A percentile compares a stretch with the other conserved stretches of the same genome.
phyloP scores from a whole-genome alignment of 164 flowering plant species.

The Nelumbo lutea region DNA sequence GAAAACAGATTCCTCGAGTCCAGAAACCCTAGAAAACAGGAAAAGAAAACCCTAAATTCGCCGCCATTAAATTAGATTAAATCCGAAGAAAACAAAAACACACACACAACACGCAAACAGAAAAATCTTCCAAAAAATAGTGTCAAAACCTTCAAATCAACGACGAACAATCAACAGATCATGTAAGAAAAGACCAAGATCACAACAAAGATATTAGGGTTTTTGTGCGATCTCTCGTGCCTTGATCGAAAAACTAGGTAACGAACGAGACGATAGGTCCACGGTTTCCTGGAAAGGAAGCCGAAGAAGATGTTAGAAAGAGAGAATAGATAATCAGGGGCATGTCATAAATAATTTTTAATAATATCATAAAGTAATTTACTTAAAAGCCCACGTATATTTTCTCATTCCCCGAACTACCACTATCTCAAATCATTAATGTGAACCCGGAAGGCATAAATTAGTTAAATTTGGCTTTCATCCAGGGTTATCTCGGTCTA shows the following conservation, averaged over 20 bases:
- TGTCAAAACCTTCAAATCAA: not conserved
- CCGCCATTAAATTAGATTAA: not conserved
- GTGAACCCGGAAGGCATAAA: not conserved
- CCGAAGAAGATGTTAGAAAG: not conserved
- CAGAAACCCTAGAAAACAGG: not conserved
- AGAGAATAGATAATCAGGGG: not conserved
- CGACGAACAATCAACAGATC: not conserved
- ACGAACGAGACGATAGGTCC: conserved; percentile 1
- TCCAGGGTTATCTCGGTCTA: not conserved
- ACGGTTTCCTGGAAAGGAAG: not conserved
- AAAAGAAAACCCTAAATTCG: not conserved
- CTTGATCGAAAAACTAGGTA: not conserved
- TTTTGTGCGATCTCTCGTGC: not conserved
- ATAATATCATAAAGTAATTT: not conserved
- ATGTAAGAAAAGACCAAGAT: not conserved
- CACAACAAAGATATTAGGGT: not conserved
- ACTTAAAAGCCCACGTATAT: not conserved
- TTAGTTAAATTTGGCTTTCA: no score
- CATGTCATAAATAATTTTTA: not conserved
- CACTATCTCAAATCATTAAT: not conserved
- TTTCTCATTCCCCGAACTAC: no score
- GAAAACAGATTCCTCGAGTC: not conserved
- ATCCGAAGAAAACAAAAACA: not conserved
- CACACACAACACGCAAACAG: not conserved
- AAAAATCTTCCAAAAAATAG: not conserved